These are phyloP conservation scores for Mycena galericulata DNA, from an alignment of 768 basidiomycete genomes.

Conservation along the genomic window DNA sequence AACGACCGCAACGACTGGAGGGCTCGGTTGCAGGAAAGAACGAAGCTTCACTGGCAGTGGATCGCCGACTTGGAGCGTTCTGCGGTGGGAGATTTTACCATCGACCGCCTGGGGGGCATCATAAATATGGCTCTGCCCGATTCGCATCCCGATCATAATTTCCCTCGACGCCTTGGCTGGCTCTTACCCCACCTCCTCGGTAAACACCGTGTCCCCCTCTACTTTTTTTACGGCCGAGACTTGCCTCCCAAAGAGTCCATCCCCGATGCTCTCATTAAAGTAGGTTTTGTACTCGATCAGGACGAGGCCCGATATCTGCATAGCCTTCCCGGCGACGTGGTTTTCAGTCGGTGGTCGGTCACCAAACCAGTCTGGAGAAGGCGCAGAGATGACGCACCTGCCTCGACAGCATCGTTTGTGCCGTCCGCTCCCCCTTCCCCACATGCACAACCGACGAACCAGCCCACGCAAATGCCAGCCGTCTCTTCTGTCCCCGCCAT, in stretches of 20 bases:
- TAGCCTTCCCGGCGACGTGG: constrained; percentile 9
- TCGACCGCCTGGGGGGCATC: constrained; percentile 29
- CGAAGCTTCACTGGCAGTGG: constrained; percentile 21
- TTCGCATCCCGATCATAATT: constrained; percentile 12
- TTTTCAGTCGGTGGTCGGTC: constrained; percentile 22
- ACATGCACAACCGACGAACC: not conserved
- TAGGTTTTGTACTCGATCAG: constrained; percentile 3
- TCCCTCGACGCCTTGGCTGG: constrained; percentile 25
- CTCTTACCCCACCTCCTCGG: constrained; percentile 22
- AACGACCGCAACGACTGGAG: constrained; percentile 21
- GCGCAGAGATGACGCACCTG: not conserved
- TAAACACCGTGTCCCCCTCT: constrained; percentile 24
- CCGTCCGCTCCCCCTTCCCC: constrained; percentile 6
- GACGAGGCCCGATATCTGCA: constrained; percentile 5
- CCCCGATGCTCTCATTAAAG: constrained; percentile 7
- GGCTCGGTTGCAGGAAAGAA: not conserved
- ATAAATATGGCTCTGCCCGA: constrained; percentile 19
- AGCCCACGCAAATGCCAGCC: not conserved
- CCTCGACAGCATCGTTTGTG: not conserved
- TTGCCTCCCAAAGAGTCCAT: constrained; percentile 22
- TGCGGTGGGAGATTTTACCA: constrained; percentile 17
- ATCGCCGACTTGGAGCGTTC: constrained; percentile 24
- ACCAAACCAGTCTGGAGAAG: not conserved
- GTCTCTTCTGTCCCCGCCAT: no score
- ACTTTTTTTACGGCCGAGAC: constrained; percentile 23